phyloP scores from a whole-genome alignment of 805 yeast species.

The Saccharomycopsis fodiens region DNA sequence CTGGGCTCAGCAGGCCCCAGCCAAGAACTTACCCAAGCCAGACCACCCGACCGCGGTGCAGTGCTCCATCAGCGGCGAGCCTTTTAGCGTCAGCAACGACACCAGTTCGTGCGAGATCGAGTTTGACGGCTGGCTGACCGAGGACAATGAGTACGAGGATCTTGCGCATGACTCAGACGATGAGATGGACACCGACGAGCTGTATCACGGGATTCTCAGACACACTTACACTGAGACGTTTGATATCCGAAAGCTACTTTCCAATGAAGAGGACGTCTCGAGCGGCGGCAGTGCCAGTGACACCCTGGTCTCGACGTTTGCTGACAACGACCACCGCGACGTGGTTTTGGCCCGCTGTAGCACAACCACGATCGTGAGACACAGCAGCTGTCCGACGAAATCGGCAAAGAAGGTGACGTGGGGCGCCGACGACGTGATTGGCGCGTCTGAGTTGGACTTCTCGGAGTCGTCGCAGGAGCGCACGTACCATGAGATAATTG shows the following conservation, averaged over 20 bases:
- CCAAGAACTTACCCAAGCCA: neutral
- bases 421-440: constrained; percentile 6
- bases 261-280: constrained; percentile 4
- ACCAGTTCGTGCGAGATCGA: constrained; percentile 5
- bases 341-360: neutral
- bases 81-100: neutral
- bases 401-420: constrained; percentile 13
- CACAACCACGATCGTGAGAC: neutral
- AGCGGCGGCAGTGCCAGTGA: constrained; percentile 8
- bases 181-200: neutral
- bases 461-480: constrained; percentile 8
- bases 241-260: no score
- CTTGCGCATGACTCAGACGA: neutral
- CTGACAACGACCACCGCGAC: neutral
- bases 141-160: constrained; percentile 4
- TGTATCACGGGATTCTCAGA: neutral
- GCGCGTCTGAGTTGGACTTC: constrained; percentile 10
- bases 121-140: constrained; percentile 16
- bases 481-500: constrained; percentile 18
- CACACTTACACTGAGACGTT: neutral
- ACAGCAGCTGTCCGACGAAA: neutral
- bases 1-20: neutral
- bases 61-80: neutral
- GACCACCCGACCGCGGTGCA: neutral
- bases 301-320: constrained; percentile 5